Evolutionary conservation across 2,329 filamentous ascomycete species (phyloP).

Genomic region (Calonectria naviculata): DNA sequence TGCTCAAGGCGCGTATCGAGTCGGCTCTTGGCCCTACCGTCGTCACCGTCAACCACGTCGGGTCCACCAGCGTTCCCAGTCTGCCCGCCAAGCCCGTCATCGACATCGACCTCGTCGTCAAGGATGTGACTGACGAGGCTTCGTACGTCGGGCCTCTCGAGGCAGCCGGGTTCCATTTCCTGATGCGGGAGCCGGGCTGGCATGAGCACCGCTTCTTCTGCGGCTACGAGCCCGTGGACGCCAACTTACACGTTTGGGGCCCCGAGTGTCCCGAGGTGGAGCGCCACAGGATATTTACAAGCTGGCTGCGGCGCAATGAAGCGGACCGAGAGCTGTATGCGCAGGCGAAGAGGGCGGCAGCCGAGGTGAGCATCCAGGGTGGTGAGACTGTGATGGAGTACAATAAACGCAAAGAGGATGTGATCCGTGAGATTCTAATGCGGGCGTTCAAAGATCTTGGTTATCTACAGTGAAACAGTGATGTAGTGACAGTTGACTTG

Average conservation of each 20-base stretch:
- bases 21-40: constrained; percentile 48
- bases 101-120: constrained; percentile 62
- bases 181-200: constrained; percentile 58
- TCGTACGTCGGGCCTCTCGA: constrained; percentile 57
- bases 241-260: constrained; percentile 62
- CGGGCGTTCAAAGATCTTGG: constrained; percentile 41
- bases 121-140: constrained; percentile 51
- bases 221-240: constrained; percentile 45
- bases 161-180: constrained; percentile 56
- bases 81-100: constrained; percentile 64
- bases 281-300: constrained; percentile 56
- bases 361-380: constrained; percentile 38
- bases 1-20: constrained; percentile 46
- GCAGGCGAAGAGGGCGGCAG: constrained; percentile 50
- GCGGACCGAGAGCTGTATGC: constrained; percentile 55
- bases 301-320: constrained; percentile 53
- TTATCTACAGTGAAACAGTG: constrained; percentile 14
- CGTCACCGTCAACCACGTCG: constrained; percentile 57
- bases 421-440: constrained; percentile 51
- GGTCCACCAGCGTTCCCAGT: constrained; percentile 61
- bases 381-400: constrained; percentile 49
- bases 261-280: constrained; percentile 53
- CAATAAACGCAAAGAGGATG: constrained; percentile 53
- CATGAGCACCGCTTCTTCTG: constrained; percentile 60
- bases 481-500: background rate